A percentile compares a stretch with the other conserved stretches of the same genome.
These are phyloP conservation scores for Thalia dealbata DNA, from an alignment of 176 grass and related monocot species.

Conservation along the genomic window DNA sequence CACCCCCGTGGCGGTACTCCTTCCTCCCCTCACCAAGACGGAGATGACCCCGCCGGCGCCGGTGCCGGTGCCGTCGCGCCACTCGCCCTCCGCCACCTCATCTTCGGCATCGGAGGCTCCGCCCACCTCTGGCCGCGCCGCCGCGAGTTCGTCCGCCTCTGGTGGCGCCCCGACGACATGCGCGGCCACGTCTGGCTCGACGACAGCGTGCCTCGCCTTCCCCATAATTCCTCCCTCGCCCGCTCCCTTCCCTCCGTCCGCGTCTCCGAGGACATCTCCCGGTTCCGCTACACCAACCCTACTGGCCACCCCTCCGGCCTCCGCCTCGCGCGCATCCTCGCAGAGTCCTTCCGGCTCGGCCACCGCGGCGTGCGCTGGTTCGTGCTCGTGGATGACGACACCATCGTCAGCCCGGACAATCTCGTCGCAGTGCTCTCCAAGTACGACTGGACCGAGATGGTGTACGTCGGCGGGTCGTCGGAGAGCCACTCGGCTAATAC, in stretches of 20 bases:
- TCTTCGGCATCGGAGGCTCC: slow-evolving; percentile 89
- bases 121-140: slow-evolving; percentile 74
- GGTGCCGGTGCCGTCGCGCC: slow-evolving; percentile 12
- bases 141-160: slow-evolving; percentile 71
- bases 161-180: slow-evolving; percentile 68
- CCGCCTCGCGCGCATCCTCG: slow-evolving; percentile 80
- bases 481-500: slow-evolving; percentile 95
- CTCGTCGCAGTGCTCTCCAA: slow-evolving; percentile 74
- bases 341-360: slow-evolving; percentile 66
- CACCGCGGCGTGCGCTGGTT: slow-evolving; percentile 48
- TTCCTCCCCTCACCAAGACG: not conserved
- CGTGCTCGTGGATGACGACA: slow-evolving; percentile 90
- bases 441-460: slow-evolving; percentile 95
- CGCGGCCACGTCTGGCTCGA: slow-evolving; percentile 78
- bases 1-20: not conserved
- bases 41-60: slow-evolving; percentile 2
- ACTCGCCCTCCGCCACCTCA: slow-evolving; percentile 51
- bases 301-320: slow-evolving; percentile 91
- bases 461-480: slow-evolving; percentile 71
- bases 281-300: slow-evolving; percentile 89
- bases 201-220: slow-evolving; percentile 15
- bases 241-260: slow-evolving; percentile 56
- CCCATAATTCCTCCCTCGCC: slow-evolving; percentile 24
- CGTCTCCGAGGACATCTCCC: slow-evolving; percentile 86
- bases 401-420: slow-evolving; percentile 66